Evolutionary conservation across 768 basidiomycete genomes (phyloP).

Genomic region (Trametes cingulata): DNA sequence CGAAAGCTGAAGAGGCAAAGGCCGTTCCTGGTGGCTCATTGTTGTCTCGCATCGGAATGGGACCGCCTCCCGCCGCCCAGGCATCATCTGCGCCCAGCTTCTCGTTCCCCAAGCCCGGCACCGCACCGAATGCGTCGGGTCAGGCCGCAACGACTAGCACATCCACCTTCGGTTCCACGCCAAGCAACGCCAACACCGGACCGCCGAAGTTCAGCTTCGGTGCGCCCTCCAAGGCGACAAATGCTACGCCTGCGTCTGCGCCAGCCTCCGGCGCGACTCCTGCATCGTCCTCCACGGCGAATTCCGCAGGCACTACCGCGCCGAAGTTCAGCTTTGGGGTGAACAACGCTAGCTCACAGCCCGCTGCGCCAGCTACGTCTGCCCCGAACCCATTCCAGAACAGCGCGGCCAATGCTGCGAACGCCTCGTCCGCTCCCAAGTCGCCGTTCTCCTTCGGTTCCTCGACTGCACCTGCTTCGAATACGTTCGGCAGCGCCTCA

Average conservation of each 20-base stretch:
- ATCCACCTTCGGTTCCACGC: not conserved
- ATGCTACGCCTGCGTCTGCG: not conserved
- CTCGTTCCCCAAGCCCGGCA: constrained; percentile 3
- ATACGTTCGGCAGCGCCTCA: constrained; percentile 1
- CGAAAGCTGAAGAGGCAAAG: constrained; percentile 6
- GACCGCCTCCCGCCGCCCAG: constrained; percentile 6
- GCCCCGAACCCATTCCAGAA: constrained; percentile 5
- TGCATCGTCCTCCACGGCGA: not conserved
- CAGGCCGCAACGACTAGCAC: not conserved
- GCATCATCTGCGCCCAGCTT: not conserved
- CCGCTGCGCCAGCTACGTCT: not conserved
- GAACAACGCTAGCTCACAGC: not conserved
- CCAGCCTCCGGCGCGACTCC: not conserved
- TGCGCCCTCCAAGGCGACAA: constrained; percentile 6
- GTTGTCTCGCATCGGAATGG: constrained; percentile 20
- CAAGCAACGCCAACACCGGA: not conserved
- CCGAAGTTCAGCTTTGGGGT: constrained; percentile 21
- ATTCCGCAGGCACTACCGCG: constrained; percentile 1
- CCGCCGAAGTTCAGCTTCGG: constrained; percentile 21
- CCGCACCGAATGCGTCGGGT: not conserved
- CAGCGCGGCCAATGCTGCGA: not conserved
- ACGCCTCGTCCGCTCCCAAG: not conserved
- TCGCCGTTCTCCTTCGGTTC: constrained; percentile 1
- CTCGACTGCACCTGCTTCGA: not conserved
- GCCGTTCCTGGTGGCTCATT: constrained; percentile 11